These are phyloP conservation scores for Rhynchosporium agropyri DNA, from an alignment of 2,329 filamentous ascomycete genomes.

Conservation along the genomic window DNA sequence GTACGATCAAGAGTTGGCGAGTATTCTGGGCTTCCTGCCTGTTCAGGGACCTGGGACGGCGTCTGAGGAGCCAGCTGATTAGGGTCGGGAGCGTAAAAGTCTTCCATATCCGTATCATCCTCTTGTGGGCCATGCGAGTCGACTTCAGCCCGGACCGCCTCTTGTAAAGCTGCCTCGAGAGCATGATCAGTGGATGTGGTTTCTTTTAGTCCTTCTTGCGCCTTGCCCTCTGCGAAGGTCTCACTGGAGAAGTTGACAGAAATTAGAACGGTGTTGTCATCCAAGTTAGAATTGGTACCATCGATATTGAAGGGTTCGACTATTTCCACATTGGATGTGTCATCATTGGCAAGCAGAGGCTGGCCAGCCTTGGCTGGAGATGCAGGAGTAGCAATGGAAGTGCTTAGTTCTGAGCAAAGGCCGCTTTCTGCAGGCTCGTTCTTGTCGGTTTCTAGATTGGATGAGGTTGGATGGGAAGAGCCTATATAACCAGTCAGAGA, in stretches of 20 bases:
- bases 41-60: conserved; percentile 23
- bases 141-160: conserved; percentile 37
- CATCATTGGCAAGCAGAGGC: background rate
- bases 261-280: background rate
- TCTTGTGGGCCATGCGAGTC: conserved; percentile 29
- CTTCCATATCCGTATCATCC: conserved; percentile 35
- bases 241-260: background rate
- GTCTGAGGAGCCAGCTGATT: conserved; percentile 23
- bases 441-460: background rate
- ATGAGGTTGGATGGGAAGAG: background rate
- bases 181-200: conserved; percentile 29
- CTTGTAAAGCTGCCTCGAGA: conserved; percentile 38
- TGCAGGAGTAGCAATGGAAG: background rate
- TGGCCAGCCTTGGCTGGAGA: background rate
- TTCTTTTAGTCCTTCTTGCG: conserved; percentile 8
- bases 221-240: background rate
- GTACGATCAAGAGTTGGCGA: conserved; percentile 33
- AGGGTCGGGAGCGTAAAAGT: conserved; percentile 31
- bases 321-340: background rate
- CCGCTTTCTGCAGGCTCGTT: background rate
- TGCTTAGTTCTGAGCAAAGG: background rate
- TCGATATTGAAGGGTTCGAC: background rate
- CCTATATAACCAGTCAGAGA: background rate
- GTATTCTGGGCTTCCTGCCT: conserved; percentile 33
- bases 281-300: background rate